A percentile compares a stretch with the other conserved stretches of the same genome.
Conservation (phyloP, 202 grass and related monocot genomes). For the Musa balbisiana region DNA sequence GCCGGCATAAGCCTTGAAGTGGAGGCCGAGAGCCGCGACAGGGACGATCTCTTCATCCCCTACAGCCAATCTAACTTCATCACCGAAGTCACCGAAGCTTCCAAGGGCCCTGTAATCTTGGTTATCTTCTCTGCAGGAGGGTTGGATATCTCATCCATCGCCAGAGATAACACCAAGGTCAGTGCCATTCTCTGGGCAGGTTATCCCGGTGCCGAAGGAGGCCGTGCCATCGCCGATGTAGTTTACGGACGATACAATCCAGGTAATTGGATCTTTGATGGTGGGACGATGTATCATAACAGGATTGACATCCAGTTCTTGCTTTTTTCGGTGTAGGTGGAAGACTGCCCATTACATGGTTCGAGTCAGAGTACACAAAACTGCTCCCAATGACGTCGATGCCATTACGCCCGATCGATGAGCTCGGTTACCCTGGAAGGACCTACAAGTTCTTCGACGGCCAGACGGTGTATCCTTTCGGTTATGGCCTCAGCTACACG, state of each 20-base stretch:
- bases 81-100: not conserved
- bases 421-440: constrained; percentile 41
- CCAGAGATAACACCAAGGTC: constrained; percentile 36
- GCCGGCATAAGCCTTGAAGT: not conserved
- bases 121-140: constrained; percentile 2
- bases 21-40: not conserved
- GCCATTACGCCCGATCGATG: constrained; percentile 34
- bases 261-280: constrained; percentile 3
- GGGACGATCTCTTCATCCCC: not conserved
- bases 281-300: not conserved
- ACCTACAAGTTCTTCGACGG: constrained; percentile 70
- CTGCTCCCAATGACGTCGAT: constrained; percentile 52
- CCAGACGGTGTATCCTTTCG: constrained; percentile 44
- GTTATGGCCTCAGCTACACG: constrained; percentile 59
- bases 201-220: constrained; percentile 55
- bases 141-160: not conserved
- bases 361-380: constrained; percentile 38
- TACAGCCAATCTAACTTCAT: not conserved
- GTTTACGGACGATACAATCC: constrained; percentile 59
- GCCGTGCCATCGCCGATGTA: constrained; percentile 46
- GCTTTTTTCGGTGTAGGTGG: constrained; percentile 26
- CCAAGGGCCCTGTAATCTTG: not conserved
- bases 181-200: constrained; percentile 57
- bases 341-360: constrained; percentile 57
- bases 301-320: not conserved